phyloP scores from a whole-genome alignment of 2,329 filamentous ascomycete species.

The Camillea tinctor region DNA sequence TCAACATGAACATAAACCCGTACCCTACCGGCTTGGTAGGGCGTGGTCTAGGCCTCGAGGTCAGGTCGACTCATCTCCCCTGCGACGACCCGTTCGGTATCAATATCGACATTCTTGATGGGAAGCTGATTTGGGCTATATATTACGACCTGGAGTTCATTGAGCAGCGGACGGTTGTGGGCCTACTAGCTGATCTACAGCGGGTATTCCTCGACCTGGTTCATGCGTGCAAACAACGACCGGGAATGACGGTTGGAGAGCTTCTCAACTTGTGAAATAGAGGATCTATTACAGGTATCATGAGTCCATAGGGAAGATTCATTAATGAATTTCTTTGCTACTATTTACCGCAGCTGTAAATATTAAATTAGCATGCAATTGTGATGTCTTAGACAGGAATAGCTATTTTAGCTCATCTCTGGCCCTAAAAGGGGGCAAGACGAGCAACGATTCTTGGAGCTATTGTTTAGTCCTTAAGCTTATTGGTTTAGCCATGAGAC shows the following conservation, averaged over 20 bases:
- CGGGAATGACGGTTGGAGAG: neutral
- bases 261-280: neutral
- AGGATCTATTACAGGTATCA: neutral
- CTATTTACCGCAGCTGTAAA: too few species aligned
- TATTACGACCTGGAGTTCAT: constrained; percentile 4
- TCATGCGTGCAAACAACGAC: neutral
- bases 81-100: constrained; percentile 5
- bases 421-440: neutral
- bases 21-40: neutral
- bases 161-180: neutral
- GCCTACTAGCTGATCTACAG: neutral
- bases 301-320: too few species aligned
- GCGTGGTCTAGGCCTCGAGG: neutral
- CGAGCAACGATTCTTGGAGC: neutral
- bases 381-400: too few species aligned
- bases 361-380: too few species aligned
- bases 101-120: constrained; percentile 1
- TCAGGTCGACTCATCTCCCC: neutral
- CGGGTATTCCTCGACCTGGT: neutral
- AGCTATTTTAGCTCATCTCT: neutral
- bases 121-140: constrained; percentile 1
- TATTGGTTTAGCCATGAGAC: neutral
- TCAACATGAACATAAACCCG: constrained; percentile 7
- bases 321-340: too few species aligned
- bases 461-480: neutral